Percentiles rank a stretch among this genome's conserved stretches.
These are phyloP conservation scores for Mycena galopus DNA, from an alignment of 768 basidiomycete genomes.

Conservation along the genomic window DNA sequence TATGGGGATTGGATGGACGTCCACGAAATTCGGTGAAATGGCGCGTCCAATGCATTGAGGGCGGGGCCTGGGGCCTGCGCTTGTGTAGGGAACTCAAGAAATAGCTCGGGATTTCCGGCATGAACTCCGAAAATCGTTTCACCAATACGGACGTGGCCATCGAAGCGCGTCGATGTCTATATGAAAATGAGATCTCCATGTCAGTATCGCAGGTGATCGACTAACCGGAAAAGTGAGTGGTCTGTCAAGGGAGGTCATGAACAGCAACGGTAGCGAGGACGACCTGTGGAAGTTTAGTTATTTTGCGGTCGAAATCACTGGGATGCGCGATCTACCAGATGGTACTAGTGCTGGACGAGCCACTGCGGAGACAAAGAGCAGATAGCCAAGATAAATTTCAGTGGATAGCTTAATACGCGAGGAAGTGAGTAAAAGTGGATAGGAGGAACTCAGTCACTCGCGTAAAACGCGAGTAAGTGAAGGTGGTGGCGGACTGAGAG, in stretches of 20 bases:
- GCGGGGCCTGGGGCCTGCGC: background rate
- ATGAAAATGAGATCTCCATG: background rate
- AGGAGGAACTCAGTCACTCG: background rate
- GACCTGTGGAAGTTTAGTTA: too few relatives aligned
- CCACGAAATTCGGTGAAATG: slow-evolving; percentile 5
- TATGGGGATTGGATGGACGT: background rate
- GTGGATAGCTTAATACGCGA: background rate
- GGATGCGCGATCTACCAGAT: too few relatives aligned
- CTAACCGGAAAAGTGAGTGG: background rate
- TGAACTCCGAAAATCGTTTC: background rate
- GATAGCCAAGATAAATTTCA: background rate
- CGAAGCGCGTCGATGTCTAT: background rate
- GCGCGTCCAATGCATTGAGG: background rate
- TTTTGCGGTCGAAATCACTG: too few relatives aligned
- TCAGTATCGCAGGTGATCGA: background rate
- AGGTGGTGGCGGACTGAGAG: background rate
- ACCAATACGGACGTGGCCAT: background rate
- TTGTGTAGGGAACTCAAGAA: background rate
- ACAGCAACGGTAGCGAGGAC: too few relatives aligned
- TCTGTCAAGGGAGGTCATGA: background rate
- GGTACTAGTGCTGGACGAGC: too few relatives aligned
- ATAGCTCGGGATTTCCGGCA: background rate
- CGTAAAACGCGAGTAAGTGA: background rate
- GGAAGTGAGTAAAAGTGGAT: background rate
- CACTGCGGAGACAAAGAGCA: too few relatives aligned